phyloP scores from a whole-genome alignment of 2,329 filamentous ascomycete species.

The Diaporthe vexans region DNA sequence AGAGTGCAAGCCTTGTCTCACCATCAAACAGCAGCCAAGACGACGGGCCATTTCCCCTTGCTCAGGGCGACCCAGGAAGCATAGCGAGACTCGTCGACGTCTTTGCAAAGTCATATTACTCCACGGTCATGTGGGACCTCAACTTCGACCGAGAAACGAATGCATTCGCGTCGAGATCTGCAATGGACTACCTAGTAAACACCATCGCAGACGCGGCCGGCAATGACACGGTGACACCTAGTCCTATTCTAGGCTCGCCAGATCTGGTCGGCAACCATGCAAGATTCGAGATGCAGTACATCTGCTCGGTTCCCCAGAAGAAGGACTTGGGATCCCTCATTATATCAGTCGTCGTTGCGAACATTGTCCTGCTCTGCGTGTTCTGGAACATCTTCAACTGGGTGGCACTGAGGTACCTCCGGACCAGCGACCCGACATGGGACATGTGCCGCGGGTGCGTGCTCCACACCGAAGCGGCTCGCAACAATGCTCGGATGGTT shows the following conservation, averaged over 20 bases:
- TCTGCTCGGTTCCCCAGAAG: constrained; percentile 34
- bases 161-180: constrained; percentile 11
- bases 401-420: constrained; percentile 21
- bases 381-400: constrained; percentile 40
- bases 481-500: neutral
- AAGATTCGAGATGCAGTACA: constrained; percentile 37
- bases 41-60: constrained; percentile 12
- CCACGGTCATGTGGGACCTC: constrained; percentile 37
- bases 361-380: constrained; percentile 36
- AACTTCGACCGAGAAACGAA: constrained; percentile 20
- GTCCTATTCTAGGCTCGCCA: constrained; percentile 27
- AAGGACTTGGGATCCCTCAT: constrained; percentile 37
- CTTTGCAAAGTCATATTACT: constrained; percentile 38
- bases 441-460: constrained; percentile 33
- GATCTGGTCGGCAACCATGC: constrained; percentile 21
- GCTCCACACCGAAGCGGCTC: neutral
- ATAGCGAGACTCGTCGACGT: constrained; percentile 26
- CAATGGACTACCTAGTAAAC: constrained; percentile 14
- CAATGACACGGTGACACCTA: neutral
- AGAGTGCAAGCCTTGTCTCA: constrained; percentile 26
- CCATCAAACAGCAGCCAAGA: neutral
- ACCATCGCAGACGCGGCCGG: constrained; percentile 3
- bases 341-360: constrained; percentile 30
- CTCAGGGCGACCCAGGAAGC: constrained; percentile 17
- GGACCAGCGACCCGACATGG: constrained; percentile 14